A percentile compares a stretch with the other conserved stretches of the same genome.
Evolutionary conservation across 805 yeast genomes (phyloP).

Genomic region (Metschnikowia anglica): DNA sequence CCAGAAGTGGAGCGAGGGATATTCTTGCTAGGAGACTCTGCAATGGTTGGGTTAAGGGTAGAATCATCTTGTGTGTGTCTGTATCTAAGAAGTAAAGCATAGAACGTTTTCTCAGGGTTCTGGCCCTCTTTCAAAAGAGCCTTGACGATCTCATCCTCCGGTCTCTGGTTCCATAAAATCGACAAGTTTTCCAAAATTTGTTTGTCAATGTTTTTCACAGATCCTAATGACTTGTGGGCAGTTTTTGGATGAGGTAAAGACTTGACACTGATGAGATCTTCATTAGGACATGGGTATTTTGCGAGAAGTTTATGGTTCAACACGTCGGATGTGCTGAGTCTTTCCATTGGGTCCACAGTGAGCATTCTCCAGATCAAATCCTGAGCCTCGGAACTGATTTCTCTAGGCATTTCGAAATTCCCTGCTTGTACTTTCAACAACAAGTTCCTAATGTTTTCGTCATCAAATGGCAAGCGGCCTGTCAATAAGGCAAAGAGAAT

Average conservation of each 20-base stretch:
- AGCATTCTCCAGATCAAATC: constrained; percentile 66
- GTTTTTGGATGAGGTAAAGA: constrained; percentile 56
- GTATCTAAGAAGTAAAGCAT: constrained; percentile 45
- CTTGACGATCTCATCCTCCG: constrained; percentile 39
- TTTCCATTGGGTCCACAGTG: constrained; percentile 64
- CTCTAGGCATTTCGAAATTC: constrained; percentile 66
- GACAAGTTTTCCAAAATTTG: constrained; percentile 55
- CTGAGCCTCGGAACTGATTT: constrained; percentile 62
- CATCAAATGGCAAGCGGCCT: constrained; percentile 82
- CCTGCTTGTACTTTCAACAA: constrained; percentile 77
- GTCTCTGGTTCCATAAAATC: constrained; percentile 58
- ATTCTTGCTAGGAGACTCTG: constrained; percentile 15
- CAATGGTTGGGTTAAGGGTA: constrained; percentile 19
- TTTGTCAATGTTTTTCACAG: constrained; percentile 48
- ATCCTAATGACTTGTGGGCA: constrained; percentile 50
- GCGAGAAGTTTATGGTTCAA: constrained; percentile 54
- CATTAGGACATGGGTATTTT: constrained; percentile 50
- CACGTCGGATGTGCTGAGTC: constrained; percentile 69
- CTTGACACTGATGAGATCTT: constrained; percentile 44
- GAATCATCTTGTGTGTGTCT: constrained; percentile 41
- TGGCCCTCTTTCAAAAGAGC: constrained; percentile 40
- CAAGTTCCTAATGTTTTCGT: constrained; percentile 70
- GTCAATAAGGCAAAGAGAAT: constrained; percentile 75
- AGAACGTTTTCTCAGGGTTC: constrained; percentile 47
- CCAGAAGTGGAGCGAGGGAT: constrained; percentile 17